phyloP scores from a whole-genome alignment of 2,329 filamentous ascomycete genomes.

The Phaeoacremonium minimum region DNA sequence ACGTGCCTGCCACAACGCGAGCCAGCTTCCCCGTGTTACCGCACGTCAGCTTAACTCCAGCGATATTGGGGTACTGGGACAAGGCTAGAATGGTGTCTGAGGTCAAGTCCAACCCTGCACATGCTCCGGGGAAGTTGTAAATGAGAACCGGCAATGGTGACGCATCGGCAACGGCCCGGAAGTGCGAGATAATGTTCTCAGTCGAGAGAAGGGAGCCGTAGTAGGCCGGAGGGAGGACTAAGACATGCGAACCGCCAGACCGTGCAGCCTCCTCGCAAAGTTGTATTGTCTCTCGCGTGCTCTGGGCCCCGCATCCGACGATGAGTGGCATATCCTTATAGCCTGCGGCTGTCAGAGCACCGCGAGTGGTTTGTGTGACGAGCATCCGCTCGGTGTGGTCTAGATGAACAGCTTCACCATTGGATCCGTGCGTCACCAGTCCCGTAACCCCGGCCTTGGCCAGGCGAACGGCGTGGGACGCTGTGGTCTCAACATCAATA shows the following conservation, averaged over 20 bases:
- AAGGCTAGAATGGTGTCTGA: slow-evolving; percentile 43
- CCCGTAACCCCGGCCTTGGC: slow-evolving; percentile 61
- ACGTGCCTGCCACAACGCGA: slow-evolving; percentile 33
- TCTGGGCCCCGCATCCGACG: slow-evolving; percentile 60
- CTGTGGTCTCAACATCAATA: slow-evolving; percentile 35
- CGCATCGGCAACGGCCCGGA: slow-evolving; percentile 42
- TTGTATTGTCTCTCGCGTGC: slow-evolving; percentile 56
- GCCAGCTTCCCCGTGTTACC: slow-evolving; percentile 49
- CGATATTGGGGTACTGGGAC: slow-evolving; percentile 41
- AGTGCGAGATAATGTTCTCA: slow-evolving; percentile 48
- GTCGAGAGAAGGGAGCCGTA: slow-evolving; percentile 51
- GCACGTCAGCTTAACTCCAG: slow-evolving; percentile 49
- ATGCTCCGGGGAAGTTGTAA: slow-evolving; percentile 48
- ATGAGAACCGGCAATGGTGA: slow-evolving; percentile 45
- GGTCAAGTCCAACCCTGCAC: slow-evolving; percentile 40
- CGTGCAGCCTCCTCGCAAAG: slow-evolving; percentile 54
- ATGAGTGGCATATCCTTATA: slow-evolving; percentile 57
- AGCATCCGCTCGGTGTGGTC: slow-evolving; percentile 35
- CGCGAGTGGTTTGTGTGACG: background rate
- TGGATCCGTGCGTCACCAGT: slow-evolving; percentile 64
- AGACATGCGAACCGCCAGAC: slow-evolving; percentile 55
- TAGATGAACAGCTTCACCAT: slow-evolving; percentile 64
- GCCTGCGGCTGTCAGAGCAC: slow-evolving; percentile 34
- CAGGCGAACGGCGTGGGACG: slow-evolving; percentile 58
- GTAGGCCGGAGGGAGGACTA: slow-evolving; percentile 60